These are phyloP conservation scores for Pyrenochaeta sp. DNA, from an alignment of 2,329 filamentous ascomycete genomes.

Conservation along the genomic window DNA sequence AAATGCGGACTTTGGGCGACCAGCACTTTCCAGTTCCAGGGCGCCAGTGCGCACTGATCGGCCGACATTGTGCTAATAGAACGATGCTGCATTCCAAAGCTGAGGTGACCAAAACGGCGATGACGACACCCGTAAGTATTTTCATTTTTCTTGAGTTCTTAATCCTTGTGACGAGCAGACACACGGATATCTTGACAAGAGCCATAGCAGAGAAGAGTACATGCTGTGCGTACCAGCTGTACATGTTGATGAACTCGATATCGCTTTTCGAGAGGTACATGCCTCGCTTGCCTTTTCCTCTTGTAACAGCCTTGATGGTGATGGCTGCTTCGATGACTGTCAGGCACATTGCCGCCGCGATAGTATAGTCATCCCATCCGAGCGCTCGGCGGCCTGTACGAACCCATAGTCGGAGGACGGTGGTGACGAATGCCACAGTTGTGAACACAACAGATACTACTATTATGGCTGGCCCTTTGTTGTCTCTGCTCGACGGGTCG, in stretches of 20 bases:
- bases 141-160: constrained; percentile 5
- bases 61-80: constrained; percentile 5
- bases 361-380: constrained; percentile 7
- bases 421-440: constrained; percentile 3
- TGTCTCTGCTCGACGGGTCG: constrained; percentile 3
- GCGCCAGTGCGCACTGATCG: constrained; percentile 8
- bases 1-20: constrained; percentile 8
- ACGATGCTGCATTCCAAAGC: constrained; percentile 7
- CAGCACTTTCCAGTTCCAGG: constrained; percentile 3
- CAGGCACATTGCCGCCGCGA: constrained; percentile 4
- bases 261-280: constrained; percentile 2
- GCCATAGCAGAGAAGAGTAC: constrained; percentile 7
- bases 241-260: constrained; percentile 6
- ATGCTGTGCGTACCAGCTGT: constrained; percentile 8
- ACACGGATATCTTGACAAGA: constrained; percentile 8
- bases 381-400: constrained; percentile 4
- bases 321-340: constrained; percentile 6
- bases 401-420: constrained; percentile 5
- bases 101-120: neutral
- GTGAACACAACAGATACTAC: constrained; percentile 5
- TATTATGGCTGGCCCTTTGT: constrained; percentile 4
- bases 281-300: constrained; percentile 6
- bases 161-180: constrained; percentile 7
- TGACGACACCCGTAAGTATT: constrained; percentile 1
- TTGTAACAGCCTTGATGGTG: constrained; percentile 4